phyloP scores from a whole-genome alignment of 108 stramenopile genomes.

The Epipyxis sp. region DNA sequence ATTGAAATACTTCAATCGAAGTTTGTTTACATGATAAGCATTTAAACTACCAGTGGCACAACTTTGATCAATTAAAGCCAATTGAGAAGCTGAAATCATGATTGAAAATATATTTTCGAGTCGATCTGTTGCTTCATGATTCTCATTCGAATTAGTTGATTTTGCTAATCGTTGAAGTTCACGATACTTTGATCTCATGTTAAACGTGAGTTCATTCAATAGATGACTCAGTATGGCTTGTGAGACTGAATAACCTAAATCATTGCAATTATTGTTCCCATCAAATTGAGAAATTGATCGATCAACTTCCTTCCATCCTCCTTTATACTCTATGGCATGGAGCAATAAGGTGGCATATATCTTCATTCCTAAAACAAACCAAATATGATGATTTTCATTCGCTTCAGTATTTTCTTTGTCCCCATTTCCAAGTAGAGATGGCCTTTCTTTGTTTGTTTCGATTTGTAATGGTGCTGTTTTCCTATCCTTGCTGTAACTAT shows the following conservation, averaged over 20 bases:
- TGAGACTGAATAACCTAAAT: neutral
- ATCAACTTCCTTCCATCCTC: conserved; percentile 20
- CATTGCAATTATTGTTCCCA: neutral
- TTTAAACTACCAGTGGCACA: neutral
- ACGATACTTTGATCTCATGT: neutral
- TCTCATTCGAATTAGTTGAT: neutral
- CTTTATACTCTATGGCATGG: conserved; percentile 6
- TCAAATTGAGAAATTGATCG: conserved; percentile 14
- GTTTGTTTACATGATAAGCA: neutral
- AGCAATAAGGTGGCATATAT: conserved; percentile 27
- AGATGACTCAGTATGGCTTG: conserved; percentile 28
- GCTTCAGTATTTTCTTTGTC: too few relatives aligned
- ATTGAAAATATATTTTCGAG: conserved; percentile 24
- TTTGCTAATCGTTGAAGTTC: conserved; percentile 17
- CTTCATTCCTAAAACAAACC: conserved; percentile 30
- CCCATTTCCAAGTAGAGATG: too few relatives aligned
- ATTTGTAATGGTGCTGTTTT: neutral
- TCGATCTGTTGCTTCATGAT: neutral
- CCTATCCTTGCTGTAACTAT: neutral
- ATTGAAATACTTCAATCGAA: neutral
- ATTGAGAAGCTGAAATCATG: neutral
- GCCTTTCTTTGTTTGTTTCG: neutral
- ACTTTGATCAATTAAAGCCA: conserved; percentile 4
- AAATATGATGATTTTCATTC: neutral
- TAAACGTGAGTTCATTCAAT: conserved; percentile 28